Base-by-base conservation (phyloP, 2,329 filamentous ascomycete species). In the Herpotrichia juniperi region DNA sequence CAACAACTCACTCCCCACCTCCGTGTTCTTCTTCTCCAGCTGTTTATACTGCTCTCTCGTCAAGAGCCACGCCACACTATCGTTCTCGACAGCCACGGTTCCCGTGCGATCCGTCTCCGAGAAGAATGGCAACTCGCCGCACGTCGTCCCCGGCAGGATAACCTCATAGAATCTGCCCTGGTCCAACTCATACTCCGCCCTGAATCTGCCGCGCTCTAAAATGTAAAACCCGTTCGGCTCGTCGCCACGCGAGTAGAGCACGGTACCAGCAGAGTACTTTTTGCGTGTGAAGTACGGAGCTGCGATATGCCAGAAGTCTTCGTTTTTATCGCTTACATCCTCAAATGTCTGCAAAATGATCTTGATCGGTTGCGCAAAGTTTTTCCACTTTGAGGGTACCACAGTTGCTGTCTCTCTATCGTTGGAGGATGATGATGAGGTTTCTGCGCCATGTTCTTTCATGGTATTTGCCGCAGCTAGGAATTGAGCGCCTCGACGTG, bases 271-370 rank as follows among this genome's bases (percentile, higher is more conserved):
- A 0, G 81, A 61, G 57, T 88, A 90, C 54, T 88, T 84, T 56
- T 84, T 84, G 39, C 85, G 84, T 32, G 79, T 76, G 68, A 99
- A 97, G 76, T 89, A 97, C 0, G 83, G 79, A 4, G 85, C 85
- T 0, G 87, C 87, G 1, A 85, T 85, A 74, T 93, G 93, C 94
- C 94, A 99, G 71, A 97, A 97, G 73, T 97, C 93, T 72, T 96
- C 92, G 67, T 93, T 94, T 72, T 90, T 87, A 46, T 86, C 80
- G 46, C 90, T 96, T 11, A 97, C 79, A 39, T 91, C 90, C 68
- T 94, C 89, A 76, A 99, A 97, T n/a, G 94, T 91, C 71, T 97
- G 93, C 21, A 99, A 82, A 73, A 99, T 91, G 42, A 99, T 85
- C 1, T 91, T 89, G 7, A 97, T 83, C 0, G 94, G 94, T 69